These are phyloP conservation scores for Pseudogymnoascus sp. DNA, from an alignment of 2,329 filamentous ascomycete genomes.

Conservation along the genomic window DNA sequence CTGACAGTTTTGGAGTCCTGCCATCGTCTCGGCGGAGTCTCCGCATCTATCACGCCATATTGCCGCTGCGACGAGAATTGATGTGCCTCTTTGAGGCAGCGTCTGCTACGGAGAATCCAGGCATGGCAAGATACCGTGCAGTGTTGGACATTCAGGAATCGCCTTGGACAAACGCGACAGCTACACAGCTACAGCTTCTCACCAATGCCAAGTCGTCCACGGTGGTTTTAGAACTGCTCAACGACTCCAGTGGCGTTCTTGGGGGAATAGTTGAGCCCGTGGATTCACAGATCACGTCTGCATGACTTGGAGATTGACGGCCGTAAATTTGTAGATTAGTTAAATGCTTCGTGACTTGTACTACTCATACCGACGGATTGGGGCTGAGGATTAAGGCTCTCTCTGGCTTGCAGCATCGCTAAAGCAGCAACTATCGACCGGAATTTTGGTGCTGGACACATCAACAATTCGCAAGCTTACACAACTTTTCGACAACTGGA, in stretches of 20 bases:
- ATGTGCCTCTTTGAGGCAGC: neutral
- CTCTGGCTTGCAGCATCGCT: neutral
- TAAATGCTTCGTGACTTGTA: constrained; percentile 9
- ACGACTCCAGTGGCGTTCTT: neutral
- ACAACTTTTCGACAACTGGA: neutral
- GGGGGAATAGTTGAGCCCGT: neutral
- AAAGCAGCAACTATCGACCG: neutral
- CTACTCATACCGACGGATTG: neutral
- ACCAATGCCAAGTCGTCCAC: neutral
- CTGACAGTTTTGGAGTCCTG: neutral
- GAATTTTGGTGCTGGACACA: neutral
- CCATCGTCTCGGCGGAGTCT: neutral
- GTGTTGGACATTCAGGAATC: neutral
- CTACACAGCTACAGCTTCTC: neutral
- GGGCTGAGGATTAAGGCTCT: constrained; percentile 1
- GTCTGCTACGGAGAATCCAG: neutral
- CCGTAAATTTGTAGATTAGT: constrained; percentile 6
- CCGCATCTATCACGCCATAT: neutral
- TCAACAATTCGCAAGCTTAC: neutral
- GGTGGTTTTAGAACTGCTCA: neutral
- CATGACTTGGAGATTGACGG: neutral
- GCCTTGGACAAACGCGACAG: neutral
- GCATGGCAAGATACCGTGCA: neutral
- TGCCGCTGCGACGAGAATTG: neutral
- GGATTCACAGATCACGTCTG: neutral